Base-by-base conservation (phyloP, 2,329 filamentous ascomycete genomes). In the Fusarium coffeatum region DNA sequence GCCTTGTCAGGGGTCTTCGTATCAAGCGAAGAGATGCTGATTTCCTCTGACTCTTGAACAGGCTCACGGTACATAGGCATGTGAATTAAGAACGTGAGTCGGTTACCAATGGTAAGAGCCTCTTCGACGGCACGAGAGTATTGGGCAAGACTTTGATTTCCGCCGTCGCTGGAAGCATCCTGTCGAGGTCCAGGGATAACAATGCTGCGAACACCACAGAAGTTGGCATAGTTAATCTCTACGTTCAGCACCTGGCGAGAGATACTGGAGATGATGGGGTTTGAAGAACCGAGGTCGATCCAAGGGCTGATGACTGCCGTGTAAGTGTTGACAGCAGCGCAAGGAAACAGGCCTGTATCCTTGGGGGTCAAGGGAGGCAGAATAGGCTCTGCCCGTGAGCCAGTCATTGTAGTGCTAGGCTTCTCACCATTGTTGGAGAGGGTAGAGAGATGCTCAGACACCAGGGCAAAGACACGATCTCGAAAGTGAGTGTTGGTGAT, bases 151-250 rank as follows among this genome's bases (percentile, higher is more conserved):
- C 86, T 85, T 76, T 83, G 81, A 71, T 83, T 81, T 49, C 81
- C 83, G 16, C 82, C 79, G 64, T 83, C 78, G 58, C 84, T 85
- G 60, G 86, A 85, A 60, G 88, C 85, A 69, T 91, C 88, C 16
- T 88, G 82, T 69, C 87, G 87, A 5, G 96, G 96, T 0, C 94
- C 94, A 3, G 91, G 90, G 30, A 99, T 85, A 53, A 98, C 84
- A 62, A 98, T 86, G 79, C 92, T 97, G 59, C 90, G 89, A 49
- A 96, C 87, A 37, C 97, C 97, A 76, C 94, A 98, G 81, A 98
- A 99, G 68, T 93, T 94, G 69, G 97, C 96, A 81, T 98, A 99
- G 50, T 93, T 92, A 49, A 98, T 87, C 78, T 99, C 96, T 41
- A 97, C 86, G 77, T 94, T 94, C 68, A 99, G 84, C 9, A 97